A percentile compares a stretch with the other conserved stretches of the same genome.
phyloP scores from a whole-genome alignment of 495 filamentous ascomycete genomes.

The Xylaria grammica region DNA sequence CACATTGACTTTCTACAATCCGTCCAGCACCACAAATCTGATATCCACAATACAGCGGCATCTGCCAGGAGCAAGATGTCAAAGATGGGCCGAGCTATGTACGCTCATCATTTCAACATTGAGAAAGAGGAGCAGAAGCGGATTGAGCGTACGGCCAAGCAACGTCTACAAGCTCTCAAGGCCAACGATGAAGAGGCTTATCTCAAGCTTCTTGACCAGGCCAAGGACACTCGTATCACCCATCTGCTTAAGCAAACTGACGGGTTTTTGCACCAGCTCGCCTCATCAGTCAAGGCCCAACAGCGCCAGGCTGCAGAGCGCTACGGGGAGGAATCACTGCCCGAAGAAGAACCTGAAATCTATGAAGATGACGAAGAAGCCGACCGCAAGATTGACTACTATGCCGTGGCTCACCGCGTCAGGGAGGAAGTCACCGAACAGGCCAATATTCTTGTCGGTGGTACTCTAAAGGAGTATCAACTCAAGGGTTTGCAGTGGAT shows the following conservation, averaged over 20 bases:
- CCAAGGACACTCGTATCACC: slow-evolving; percentile 98
- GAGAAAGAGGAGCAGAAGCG: slow-evolving; percentile 99
- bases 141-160: slow-evolving; percentile 94
- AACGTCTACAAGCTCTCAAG: slow-evolving; percentile 98
- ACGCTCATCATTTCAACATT: slow-evolving; percentile 87
- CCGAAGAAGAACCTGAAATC: slow-evolving; percentile 63
- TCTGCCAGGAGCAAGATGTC: slow-evolving; percentile 65
- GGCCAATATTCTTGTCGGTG: slow-evolving; percentile 84
- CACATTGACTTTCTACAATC: slow-evolving; percentile 82
- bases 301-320: slow-evolving; percentile 80
- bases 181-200: slow-evolving; percentile 99
- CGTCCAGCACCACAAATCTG: slow-evolving; percentile 64
- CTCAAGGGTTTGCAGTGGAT: slow-evolving; percentile 99
- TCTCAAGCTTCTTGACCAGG: slow-evolving; percentile 92
- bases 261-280: slow-evolving; percentile 93
- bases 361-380: slow-evolving; percentile 75
- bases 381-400: slow-evolving; percentile 88
- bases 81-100: slow-evolving; percentile 87
- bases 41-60: slow-evolving; percentile 45
- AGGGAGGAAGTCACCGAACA: slow-evolving; percentile 87
- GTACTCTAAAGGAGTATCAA: slow-evolving; percentile 95
- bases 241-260: slow-evolving; percentile 96
- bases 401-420: slow-evolving; percentile 94
- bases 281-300: slow-evolving; percentile 87
- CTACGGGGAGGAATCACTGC: slow-evolving; percentile 68